Conservation (phyloP, 495 filamentous ascomycete species). For the Parathielavia hyrcaniae region DNA sequence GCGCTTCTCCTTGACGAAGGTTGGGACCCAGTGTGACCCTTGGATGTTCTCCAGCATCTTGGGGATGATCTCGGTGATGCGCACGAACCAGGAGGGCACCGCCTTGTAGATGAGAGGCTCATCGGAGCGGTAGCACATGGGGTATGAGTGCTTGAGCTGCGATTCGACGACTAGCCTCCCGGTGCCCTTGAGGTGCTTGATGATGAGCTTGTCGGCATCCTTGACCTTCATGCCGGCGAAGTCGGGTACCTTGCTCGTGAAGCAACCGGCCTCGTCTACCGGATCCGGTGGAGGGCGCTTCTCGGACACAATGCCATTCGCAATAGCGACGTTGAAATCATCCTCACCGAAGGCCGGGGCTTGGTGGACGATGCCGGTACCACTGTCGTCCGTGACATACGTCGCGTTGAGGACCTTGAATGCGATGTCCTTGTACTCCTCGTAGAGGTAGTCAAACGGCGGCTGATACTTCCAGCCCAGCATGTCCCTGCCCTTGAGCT, state of each 20-base stretch:
- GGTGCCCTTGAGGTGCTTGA: constrained; percentile 77
- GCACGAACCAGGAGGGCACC: constrained; percentile 94
- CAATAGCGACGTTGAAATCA: constrained; percentile 81
- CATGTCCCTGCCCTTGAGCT: constrained; percentile 80
- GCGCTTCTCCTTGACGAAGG: constrained; percentile 83
- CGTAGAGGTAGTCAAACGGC: constrained; percentile 87
- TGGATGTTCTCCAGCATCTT: constrained; percentile 87
- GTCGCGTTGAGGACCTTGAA: constrained; percentile 80
- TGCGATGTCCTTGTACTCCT: constrained; percentile 91
- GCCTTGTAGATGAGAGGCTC: constrained; percentile 92
- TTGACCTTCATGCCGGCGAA: constrained; percentile 91
- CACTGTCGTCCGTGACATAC: constrained; percentile 88
- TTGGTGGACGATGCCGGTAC: constrained; percentile 94
- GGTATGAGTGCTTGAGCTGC: constrained; percentile 89
- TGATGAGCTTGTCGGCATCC: constrained; percentile 88
- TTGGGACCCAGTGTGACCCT: constrained; percentile 88
- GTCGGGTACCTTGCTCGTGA: constrained; percentile 72
- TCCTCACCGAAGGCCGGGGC: constrained; percentile 94
- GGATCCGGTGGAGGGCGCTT: constrained; percentile 81
- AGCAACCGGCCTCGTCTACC: constrained; percentile 74
- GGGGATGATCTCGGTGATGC: constrained; percentile 76
- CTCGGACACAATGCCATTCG: constrained; percentile 70
- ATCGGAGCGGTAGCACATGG: constrained; percentile 93
- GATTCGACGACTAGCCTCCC: constrained; percentile 81
- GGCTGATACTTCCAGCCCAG: constrained; percentile 88